Conservation (phyloP, 2,329 filamentous ascomycete genomes). For the Penicillium sp. region DNA sequence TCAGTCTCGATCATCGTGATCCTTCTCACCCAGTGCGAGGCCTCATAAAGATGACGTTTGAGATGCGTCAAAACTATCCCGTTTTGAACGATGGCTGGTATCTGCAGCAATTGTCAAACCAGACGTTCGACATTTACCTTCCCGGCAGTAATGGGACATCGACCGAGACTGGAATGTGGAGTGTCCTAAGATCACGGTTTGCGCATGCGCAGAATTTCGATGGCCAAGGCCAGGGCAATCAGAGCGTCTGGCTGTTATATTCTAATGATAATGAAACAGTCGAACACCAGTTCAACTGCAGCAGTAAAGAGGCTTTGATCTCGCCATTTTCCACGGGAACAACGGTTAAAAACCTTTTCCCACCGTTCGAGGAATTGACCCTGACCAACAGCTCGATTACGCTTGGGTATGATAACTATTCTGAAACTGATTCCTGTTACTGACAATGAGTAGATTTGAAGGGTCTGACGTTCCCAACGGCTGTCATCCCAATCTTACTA, state of each 20-base stretch:
- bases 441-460: conserved; percentile 34
- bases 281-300: conserved; percentile 59
- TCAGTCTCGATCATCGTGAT: conserved; percentile 62
- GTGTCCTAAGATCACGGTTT: conserved; percentile 53
- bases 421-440: not conserved
- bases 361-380: conserved; percentile 57
- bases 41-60: conserved; percentile 61
- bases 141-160: conserved; percentile 54
- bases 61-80: conserved; percentile 57
- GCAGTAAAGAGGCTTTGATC: conserved; percentile 49
- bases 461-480: conserved; percentile 52
- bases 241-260: conserved; percentile 47
- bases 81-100: conserved; percentile 60
- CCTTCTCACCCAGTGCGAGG: conserved; percentile 61
- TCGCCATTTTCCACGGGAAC: conserved; percentile 55
- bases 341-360: conserved; percentile 63
- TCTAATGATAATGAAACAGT: conserved; percentile 48
- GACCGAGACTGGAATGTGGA: conserved; percentile 62
- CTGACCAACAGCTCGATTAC: conserved; percentile 47
- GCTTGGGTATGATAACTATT: conserved; percentile 29
- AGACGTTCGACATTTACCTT: conserved; percentile 50
- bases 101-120: conserved; percentile 57
- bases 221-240: conserved; percentile 33
- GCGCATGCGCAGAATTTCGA: conserved; percentile 52
- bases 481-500: conserved; percentile 53